These are phyloP conservation scores for Sisymbrium irio DNA, from an alignment of 345 rosid species.

Conservation along the genomic window DNA sequence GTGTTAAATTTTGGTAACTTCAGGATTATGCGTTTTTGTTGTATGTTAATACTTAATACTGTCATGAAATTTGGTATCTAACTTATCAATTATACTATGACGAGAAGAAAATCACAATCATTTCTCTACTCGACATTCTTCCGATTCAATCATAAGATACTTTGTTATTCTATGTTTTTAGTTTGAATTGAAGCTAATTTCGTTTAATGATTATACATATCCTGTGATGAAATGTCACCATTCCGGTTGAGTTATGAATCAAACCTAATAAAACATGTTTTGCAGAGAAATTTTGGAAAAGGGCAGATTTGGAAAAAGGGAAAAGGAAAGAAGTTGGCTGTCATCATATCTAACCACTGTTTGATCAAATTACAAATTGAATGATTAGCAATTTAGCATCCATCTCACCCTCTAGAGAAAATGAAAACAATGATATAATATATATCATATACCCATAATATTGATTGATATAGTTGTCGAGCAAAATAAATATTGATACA, in stretches of 20 bases:
- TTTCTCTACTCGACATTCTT: not conserved
- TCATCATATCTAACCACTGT: conserved; percentile 14
- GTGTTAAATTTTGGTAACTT: not conserved
- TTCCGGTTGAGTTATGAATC: not conserved
- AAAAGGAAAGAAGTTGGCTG: not conserved
- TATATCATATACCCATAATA: conserved; percentile 9
- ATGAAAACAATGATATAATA: not conserved
- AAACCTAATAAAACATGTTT: not conserved
- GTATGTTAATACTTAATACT: not conserved
- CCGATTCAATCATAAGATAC: not conserved
- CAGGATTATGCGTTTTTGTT: not conserved
- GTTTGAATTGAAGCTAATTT: not conserved
- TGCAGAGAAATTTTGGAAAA: not conserved
- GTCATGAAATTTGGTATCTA: not conserved
- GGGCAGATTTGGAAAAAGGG: not conserved
- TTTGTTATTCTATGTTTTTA: not conserved
- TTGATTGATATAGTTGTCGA: conserved; percentile 23
- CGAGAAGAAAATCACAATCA: not conserved
- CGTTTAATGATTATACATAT: not conserved
- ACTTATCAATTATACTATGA: not conserved
- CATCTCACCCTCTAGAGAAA: conserved; percentile 2
- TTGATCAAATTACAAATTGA: conserved; percentile 17
- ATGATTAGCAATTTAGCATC: conserved; percentile 10
- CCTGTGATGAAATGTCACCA: not conserved
- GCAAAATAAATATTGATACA: not conserved